Evolutionary conservation across 257 asterid species (phyloP).

Genomic region (Scutellaria baicalensis): DNA sequence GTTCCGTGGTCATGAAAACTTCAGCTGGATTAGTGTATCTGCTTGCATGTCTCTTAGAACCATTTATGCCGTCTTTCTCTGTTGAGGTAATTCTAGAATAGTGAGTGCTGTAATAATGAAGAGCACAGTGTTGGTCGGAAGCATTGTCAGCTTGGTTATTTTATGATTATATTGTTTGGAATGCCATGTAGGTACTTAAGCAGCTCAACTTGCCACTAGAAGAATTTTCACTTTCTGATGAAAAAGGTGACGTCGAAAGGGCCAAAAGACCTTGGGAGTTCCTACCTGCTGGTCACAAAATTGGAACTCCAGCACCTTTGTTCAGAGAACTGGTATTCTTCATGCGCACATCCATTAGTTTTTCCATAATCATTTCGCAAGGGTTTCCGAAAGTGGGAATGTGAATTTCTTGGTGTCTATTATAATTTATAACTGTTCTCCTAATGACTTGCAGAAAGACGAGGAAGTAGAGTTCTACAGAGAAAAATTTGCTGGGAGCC

Average conservation of each 20-base stretch:
- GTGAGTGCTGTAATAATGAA: not conserved
- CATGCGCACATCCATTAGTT: not conserved
- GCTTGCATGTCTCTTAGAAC: constrained; percentile 87
- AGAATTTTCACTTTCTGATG: constrained; percentile 63
- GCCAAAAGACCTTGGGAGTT: constrained; percentile 83
- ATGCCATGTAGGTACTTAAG: constrained; percentile 61
- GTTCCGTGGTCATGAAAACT: constrained; percentile 85
- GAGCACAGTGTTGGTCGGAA: not conserved
- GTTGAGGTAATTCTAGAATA: constrained; percentile 48
- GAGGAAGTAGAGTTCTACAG: constrained; percentile 60
- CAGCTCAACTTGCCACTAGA: constrained; percentile 82
- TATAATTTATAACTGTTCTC: constrained; percentile 16
- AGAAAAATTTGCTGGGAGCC: constrained; percentile 84
- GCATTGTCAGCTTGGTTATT: not conserved
- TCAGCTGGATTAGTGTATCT: constrained; percentile 86
- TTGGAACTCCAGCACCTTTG: constrained; percentile 81
- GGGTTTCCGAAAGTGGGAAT: not conserved
- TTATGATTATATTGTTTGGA: constrained; percentile 9
- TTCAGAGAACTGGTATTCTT: constrained; percentile 73
- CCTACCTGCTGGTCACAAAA: constrained; percentile 74
- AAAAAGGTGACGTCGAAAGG: constrained; percentile 61
- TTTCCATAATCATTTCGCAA: not conserved
- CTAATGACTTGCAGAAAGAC: constrained; percentile 55
- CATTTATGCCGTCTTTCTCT: constrained; percentile 92
- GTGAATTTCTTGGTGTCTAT: constrained; percentile 9